Evolutionary conservation across 805 yeast genomes (phyloP), one percentile per base, ranked within the genome.

Genomic region (Suhomyces faveliae): DNA sequence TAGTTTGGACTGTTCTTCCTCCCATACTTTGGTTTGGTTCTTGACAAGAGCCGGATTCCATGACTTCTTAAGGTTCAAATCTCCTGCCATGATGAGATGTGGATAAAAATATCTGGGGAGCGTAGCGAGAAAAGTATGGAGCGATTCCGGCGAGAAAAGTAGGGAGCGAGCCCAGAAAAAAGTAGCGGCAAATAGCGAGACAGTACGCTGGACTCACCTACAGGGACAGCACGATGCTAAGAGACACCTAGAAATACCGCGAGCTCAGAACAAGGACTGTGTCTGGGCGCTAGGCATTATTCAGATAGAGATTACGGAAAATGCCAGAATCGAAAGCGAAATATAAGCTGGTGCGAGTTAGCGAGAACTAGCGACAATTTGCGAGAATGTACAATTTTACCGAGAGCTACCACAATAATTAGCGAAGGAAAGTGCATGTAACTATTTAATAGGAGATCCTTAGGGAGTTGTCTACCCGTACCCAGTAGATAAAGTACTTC

Each of bases 31-130:
- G 54, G 84, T 84, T 67, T 85, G 89, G 73, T 92, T 92, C 63
- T 85, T 87, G 61, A 87, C 72, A 43, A 89, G 74, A 41, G 86
- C 91, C 2, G 99, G 97, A 65, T 92, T 89, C 99, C 98, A 92
- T 51, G 98, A 92, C 64, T 92, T 92, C 70, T 92, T 87, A 47
- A 91, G 67, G 63, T 92, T 92, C 52, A 92, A 75, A 64, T 91
- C 96, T 4, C 90, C 88, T 1, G 90, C 87, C 63, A 72, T 72
- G 13, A 27, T 27, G 37, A 15, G 37, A 33, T 33, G 37, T 15
- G 37, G 3, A 10, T 4, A 33, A 4, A 33, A 4, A 9, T 9
- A n/a, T 33, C 19, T 7, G 21, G 37, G n/a, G 37, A 33, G 19
- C 19, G 21, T 10, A 33, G 12, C 21, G 13, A 4, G 12, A 15